A percentile compares a stretch with the other conserved stretches of the same genome.
phyloP scores from a whole-genome alignment of 495 filamentous ascomycete species.

The Bombardia bombarda region DNA sequence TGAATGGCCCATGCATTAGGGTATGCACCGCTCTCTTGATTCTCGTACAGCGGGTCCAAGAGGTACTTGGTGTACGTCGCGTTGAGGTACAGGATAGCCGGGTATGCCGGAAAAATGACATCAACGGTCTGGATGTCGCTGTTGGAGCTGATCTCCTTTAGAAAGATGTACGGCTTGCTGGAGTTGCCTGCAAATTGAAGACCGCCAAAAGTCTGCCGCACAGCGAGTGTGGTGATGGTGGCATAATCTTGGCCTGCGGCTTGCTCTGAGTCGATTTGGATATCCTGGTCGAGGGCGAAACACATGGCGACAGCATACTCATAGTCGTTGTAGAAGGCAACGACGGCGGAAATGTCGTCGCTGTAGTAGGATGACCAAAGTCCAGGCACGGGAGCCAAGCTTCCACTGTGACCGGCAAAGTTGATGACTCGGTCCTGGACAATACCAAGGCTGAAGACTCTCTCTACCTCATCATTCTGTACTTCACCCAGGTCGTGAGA shows the following conservation, averaged over 20 bases:
- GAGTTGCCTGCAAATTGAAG: slow-evolving; percentile 76
- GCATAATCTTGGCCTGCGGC: slow-evolving; percentile 64
- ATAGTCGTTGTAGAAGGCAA: slow-evolving; percentile 69
- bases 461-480: slow-evolving; percentile 19
- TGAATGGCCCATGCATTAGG: slow-evolving; percentile 83
- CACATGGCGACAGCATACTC: slow-evolving; percentile 42
- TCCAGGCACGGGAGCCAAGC: slow-evolving; percentile 59
- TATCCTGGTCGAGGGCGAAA: slow-evolving; percentile 56
- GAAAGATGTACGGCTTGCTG: slow-evolving; percentile 70
- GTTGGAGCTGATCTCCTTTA: slow-evolving; percentile 93
- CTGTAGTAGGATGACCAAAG: slow-evolving; percentile 68
- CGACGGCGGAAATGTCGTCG: slow-evolving; percentile 49
- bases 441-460: slow-evolving; percentile 72
- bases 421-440: slow-evolving; percentile 67
- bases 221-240: slow-evolving; percentile 74
- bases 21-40: slow-evolving; percentile 85
- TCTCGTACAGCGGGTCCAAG: slow-evolving; percentile 81
- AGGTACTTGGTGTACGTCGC: slow-evolving; percentile 76
- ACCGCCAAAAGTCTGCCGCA: slow-evolving; percentile 81
- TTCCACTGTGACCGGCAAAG: slow-evolving; percentile 61
- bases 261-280: slow-evolving; percentile 61
- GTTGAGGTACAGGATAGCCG: slow-evolving; percentile 85
- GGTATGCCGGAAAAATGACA: slow-evolving; percentile 88
- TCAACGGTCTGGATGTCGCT: slow-evolving; percentile 94
- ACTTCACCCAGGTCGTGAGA: slow-evolving; percentile 60